phyloP scores from a whole-genome alignment of 805 yeast genomes.

The Kluyveromyces nonfermentans region DNA sequence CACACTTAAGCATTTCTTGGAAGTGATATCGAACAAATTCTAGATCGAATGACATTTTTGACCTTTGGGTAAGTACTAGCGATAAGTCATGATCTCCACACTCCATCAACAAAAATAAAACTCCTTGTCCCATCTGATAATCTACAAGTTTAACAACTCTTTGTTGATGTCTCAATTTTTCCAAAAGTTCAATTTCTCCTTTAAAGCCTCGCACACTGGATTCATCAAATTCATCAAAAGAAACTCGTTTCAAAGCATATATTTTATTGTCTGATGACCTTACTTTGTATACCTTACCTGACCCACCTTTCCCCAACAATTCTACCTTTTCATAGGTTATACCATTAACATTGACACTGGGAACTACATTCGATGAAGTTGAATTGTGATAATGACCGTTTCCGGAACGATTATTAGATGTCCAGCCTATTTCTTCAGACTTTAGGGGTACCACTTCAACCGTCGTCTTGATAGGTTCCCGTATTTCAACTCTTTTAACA shows the following conservation, averaged over 20 bases:
- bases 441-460: conserved; percentile 4
- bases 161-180: conserved; percentile 46
- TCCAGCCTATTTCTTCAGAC: neutral
- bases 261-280: conserved; percentile 42
- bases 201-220: conserved; percentile 67
- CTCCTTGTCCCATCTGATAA: conserved; percentile 54
- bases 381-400: neutral
- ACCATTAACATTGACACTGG: conserved; percentile 41
- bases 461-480: conserved; percentile 7
- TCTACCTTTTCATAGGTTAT: conserved; percentile 65
- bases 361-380: neutral
- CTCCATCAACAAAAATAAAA: conserved; percentile 76
- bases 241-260: conserved; percentile 75
- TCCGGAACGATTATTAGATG: neutral
- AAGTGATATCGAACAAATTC: conserved; percentile 76
- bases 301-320: conserved; percentile 81
- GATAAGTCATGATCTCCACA: conserved; percentile 91
- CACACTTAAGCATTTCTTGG: conserved; percentile 70
- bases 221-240: conserved; percentile 73
- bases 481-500: conserved; percentile 12
- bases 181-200: conserved; percentile 77
- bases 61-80: conserved; percentile 56
- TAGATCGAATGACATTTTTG: conserved; percentile 45
- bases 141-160: conserved; percentile 77
- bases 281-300: conserved; percentile 83